These are phyloP conservation scores for Quercus alba DNA, from an alignment of 306 rosid genomes.

Conservation along the genomic window DNA sequence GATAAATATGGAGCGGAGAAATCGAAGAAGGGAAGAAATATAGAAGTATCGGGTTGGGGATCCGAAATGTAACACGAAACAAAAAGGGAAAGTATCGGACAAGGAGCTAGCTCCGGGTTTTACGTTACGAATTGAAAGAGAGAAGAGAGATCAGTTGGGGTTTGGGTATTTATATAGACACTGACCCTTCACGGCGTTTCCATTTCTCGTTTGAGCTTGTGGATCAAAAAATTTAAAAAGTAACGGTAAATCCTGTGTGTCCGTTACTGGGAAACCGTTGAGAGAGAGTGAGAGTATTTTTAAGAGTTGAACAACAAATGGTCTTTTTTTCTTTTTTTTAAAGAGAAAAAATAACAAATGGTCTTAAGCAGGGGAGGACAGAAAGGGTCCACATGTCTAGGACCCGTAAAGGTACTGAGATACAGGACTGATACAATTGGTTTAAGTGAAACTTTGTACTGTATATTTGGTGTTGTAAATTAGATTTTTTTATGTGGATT, in stretches of 20 bases:
- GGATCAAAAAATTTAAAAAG: background rate
- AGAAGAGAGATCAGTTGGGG: constrained; percentile 15
- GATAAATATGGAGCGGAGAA: background rate
- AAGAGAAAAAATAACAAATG: too few species aligned
- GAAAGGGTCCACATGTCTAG: too few species aligned
- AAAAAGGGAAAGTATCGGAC: constrained; percentile 17
- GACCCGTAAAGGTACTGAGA: too few species aligned
- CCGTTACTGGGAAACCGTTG: constrained; percentile 18
- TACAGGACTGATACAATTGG: too few species aligned
- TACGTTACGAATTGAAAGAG: constrained; percentile 10
- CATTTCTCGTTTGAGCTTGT: constrained; percentile 4
- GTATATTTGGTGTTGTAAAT: too few species aligned
- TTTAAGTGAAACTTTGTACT: too few species aligned
- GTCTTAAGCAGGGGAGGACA: too few species aligned
- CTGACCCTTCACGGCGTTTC: constrained; percentile 41
- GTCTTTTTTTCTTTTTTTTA: constrained; percentile 16
- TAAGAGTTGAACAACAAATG: constrained; percentile 35
- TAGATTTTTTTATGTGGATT: too few species aligned
- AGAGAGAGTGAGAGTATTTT: background rate
- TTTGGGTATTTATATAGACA: constrained; percentile 47
- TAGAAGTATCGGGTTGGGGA: constrained; percentile 5
- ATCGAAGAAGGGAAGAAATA: background rate
- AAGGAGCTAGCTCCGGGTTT: constrained; percentile 12
- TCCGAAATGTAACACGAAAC: constrained; percentile 12
- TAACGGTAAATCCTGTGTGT: constrained; percentile 46